Evolutionary conservation across 768 basidiomycete species (phyloP).

Genomic region (Hygrocybe coccinea): DNA sequence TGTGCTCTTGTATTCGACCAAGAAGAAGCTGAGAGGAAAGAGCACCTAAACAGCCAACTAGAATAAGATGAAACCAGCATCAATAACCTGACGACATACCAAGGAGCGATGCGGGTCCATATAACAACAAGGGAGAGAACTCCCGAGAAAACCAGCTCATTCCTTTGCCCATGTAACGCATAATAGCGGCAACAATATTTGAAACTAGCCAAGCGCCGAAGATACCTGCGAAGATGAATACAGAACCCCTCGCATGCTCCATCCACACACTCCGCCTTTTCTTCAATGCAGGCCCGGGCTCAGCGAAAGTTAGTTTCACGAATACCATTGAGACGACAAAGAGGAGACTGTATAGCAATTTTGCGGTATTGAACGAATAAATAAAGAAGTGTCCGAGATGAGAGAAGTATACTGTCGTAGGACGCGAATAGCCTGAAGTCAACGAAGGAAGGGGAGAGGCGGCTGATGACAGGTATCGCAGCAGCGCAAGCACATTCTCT

Average conservation of each 20-base stretch:
- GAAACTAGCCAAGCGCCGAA: conserved; percentile 57
- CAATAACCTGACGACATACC: conserved; percentile 41
- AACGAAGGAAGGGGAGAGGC: conserved; percentile 66
- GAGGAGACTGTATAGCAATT: conserved; percentile 53
- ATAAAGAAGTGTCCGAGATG: conserved; percentile 63
- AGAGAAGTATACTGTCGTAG: conserved; percentile 74
- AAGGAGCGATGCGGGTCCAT: conserved; percentile 67
- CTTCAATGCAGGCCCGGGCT: conserved; percentile 31
- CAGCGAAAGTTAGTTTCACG: conserved; percentile 33
- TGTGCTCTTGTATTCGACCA: conserved; percentile 52
- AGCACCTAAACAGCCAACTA: conserved; percentile 41
- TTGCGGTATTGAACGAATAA: conserved; percentile 71
- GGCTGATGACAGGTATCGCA: conserved; percentile 66
- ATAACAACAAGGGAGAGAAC: conserved; percentile 59
- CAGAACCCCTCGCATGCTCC: conserved; percentile 40
- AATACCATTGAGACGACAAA: conserved; percentile 45
- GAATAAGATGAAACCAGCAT: background rate
- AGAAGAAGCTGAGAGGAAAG: conserved; percentile 58
- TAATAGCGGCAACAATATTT: conserved; percentile 67
- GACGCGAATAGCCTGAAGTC: conserved; percentile 45
- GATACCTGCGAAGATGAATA: conserved; percentile 48
- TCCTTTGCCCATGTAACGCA: conserved; percentile 60
- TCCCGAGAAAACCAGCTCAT: conserved; percentile 87
- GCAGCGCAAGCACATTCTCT: conserved; percentile 76
- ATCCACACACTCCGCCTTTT: conserved; percentile 31